Evolutionary conservation across 176 grass and related monocot species (phyloP), one percentile per base, ranked within the genome.

Genomic region (Zoysia japonica): DNA sequence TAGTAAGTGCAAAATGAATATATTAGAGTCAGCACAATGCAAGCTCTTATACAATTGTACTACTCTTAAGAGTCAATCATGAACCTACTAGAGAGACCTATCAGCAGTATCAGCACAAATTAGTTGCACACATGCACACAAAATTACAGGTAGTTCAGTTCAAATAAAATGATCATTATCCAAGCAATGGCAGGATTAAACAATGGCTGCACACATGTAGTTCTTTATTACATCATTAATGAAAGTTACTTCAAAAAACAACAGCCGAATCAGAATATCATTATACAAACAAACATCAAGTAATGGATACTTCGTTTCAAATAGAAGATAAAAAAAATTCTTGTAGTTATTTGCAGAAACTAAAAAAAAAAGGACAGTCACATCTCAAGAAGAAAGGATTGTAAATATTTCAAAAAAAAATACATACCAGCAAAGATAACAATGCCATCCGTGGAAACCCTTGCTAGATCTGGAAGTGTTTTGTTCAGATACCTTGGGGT

Each of bases 401-500:
- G 3, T 16, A 67, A 52, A 40, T 61, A 5, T 6, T 82, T 40
- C 11, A 8, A 77, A 2, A 54, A 76, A 72, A 49, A 44, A 65
- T 1, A 65, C 76, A 76, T 93, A 99, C 96, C 96, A 79, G 92
- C 72, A 89, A 99, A 99, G 76, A 99, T 87, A 53, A 99, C 90
- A 83, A 99, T 88, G 52, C 92, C 92, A 75, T 95, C 82, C 42
- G 88, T 75, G n/a, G 96, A 95, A 56, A 99, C 69, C 84, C 92
- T 95, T 87, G 92, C 96, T 57, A 95, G 77, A 77, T 99, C 96
- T 47, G 90, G 96, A 82, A 99, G 88, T 15, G 96, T 99, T 83
- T 82, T 99, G 82, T 99, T 99, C 80, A 99, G 88, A 86, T 99
- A 99, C 86, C 75, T 99, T 78, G 86, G 90, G 55, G 96, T 92